phyloP scores from a whole-genome alignment of 345 rosid genomes.

The Bruguiera parviflora region DNA sequence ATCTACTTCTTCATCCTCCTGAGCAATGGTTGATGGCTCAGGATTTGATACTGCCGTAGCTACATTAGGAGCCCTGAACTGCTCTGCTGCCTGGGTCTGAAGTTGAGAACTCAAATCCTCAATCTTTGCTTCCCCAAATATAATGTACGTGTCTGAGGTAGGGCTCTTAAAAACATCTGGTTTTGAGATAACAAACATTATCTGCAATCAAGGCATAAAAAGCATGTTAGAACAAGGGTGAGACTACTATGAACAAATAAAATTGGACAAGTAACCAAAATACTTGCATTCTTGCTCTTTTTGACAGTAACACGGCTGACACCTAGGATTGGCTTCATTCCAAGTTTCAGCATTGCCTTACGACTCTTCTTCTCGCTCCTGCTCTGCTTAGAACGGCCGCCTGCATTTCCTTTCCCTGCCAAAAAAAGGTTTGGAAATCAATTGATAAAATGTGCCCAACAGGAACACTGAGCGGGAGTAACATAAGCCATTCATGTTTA shows the following conservation, averaged over 20 bases:
- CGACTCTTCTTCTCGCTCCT: conserved; percentile 89
- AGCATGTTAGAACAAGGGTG: not conserved
- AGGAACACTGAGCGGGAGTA: not conserved
- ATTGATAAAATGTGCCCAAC: not conserved
- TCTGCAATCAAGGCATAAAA: conserved; percentile 27
- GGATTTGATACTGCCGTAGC: conserved; percentile 51
- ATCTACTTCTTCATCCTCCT: conserved; percentile 84
- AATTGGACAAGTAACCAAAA: not conserved
- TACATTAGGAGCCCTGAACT: conserved; percentile 67
- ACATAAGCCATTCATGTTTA: too few relatives aligned
- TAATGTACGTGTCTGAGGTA: conserved; percentile 67
- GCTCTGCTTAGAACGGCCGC: conserved; percentile 72
- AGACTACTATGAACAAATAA: not conserved
- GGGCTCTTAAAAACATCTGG: conserved; percentile 94
- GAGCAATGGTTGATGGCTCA: conserved; percentile 55
- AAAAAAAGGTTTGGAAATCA: not conserved
- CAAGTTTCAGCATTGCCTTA: conserved; percentile 86
- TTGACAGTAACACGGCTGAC: conserved; percentile 81
- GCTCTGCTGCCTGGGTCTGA: conserved; percentile 82
- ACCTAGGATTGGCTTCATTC: conserved; percentile 76
- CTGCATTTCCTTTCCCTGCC: conserved; percentile 49
- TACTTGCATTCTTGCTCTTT: conserved; percentile 74
- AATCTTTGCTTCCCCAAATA: conserved; percentile 88
- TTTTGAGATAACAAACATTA: conserved; percentile 75
- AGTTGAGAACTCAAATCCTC: conserved; percentile 88